phyloP scores from a whole-genome alignment of 345 rosid species.

The Corchorus olitorius region DNA sequence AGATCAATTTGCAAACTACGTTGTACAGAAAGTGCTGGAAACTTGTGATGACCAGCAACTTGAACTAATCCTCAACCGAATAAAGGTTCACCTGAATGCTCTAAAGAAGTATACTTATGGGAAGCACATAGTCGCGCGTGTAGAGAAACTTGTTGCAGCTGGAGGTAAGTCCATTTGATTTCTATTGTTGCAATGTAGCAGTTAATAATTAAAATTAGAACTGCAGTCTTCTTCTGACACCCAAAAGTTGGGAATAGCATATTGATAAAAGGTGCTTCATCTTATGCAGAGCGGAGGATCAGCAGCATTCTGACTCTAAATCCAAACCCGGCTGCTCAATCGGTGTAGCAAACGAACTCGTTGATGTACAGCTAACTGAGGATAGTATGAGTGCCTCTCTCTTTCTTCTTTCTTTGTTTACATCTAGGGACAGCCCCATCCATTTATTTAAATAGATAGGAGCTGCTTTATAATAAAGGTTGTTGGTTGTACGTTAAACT shows the following conservation, averaged over 20 bases:
- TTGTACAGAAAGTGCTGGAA: constrained; percentile 97
- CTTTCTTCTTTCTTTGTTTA: constrained; percentile 18
- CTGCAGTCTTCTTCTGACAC: not conserved
- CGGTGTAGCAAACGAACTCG: constrained; percentile 32
- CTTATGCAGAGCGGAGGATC: constrained; percentile 60
- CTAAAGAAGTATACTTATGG: constrained; percentile 94
- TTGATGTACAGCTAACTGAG: constrained; percentile 65
- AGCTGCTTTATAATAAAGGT: constrained; percentile 42
- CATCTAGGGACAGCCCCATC: constrained; percentile 37
- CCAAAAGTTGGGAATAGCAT: not conserved
- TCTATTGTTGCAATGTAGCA: not conserved
- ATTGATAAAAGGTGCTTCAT: not conserved
- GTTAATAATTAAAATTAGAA: not conserved
- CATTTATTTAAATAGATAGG: constrained; percentile 37
- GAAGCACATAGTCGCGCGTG: constrained; percentile 96
- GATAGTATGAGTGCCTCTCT: constrained; percentile 36
- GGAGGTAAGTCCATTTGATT: constrained; percentile 56
- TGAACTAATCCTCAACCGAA: constrained; percentile 78
- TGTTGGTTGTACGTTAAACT: constrained; percentile 42
- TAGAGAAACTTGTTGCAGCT: constrained; percentile 93
- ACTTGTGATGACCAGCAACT: constrained; percentile 92
- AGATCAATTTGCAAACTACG: constrained; percentile 98
- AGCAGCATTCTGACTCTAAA: constrained; percentile 40
- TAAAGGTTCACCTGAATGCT: constrained; percentile 86
- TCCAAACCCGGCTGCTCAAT: constrained; percentile 37